A percentile compares a stretch with the other conserved stretches of the same genome.
These are phyloP conservation scores for Malus hybrid DNA, from an alignment of 331 rosid genomes.

Conservation along the genomic window DNA sequence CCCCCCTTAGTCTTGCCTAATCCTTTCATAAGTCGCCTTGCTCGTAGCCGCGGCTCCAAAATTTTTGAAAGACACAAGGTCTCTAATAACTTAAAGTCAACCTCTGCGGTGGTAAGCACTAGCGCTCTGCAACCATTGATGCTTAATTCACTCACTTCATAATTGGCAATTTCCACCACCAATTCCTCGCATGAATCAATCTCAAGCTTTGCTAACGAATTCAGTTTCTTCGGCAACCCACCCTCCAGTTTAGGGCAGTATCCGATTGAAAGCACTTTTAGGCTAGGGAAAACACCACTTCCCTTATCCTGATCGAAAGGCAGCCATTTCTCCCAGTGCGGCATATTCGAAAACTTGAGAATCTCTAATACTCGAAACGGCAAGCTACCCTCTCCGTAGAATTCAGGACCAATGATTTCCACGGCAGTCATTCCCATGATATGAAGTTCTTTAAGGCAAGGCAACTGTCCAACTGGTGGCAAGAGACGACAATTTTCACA, in stretches of 20 bases:
- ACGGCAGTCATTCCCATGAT: not conserved
- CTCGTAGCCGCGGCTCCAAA: too few species aligned
- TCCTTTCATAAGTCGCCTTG: too few species aligned
- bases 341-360: constrained; percentile 8
- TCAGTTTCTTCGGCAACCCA: constrained; percentile 3
- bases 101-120: too few species aligned
- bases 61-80: too few species aligned
- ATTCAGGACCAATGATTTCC: not conserved
- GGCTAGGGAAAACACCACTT: not conserved
- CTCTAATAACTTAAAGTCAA: too few species aligned
- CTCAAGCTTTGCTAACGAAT: not conserved
- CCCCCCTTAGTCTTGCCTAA: too few species aligned
- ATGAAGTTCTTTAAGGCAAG: not conserved
- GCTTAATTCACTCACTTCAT: too few species aligned
- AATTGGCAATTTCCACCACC: too few species aligned
- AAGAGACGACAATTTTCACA: not conserved
- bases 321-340: constrained; percentile 13
- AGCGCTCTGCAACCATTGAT: too few species aligned
- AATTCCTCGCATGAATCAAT: not conserved
- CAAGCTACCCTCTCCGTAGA: not conserved
- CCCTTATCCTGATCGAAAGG: not conserved
- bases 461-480: constrained; percentile 1
- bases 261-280: not conserved
- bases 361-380: constrained; percentile 15
- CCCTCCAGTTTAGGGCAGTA: constrained; percentile 21